phyloP scores from a whole-genome alignment of 2,329 filamentous ascomycete species.

The Leptographium galeiforme region DNA sequence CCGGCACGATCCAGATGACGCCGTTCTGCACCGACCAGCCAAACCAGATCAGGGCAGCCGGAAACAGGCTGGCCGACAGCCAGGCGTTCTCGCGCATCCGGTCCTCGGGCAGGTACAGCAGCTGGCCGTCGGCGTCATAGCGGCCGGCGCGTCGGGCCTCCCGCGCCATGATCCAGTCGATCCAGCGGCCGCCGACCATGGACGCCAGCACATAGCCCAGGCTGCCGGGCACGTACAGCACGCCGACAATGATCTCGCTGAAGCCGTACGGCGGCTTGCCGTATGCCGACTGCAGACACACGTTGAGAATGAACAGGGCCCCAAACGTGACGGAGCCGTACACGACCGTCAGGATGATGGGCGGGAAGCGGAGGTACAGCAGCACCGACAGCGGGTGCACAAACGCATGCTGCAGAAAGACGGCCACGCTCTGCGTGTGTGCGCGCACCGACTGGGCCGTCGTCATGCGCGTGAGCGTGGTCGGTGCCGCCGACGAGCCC shows the following conservation, averaged over 20 bases:
- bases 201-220: slow-evolving; percentile 60
- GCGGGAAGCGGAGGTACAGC: slow-evolving; percentile 57
- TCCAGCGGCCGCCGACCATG: slow-evolving; percentile 61
- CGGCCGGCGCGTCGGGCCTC: slow-evolving; percentile 58
- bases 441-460: slow-evolving; percentile 42
- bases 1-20: slow-evolving; percentile 48
- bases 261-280: slow-evolving; percentile 54
- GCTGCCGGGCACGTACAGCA: slow-evolving; percentile 65
- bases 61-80: slow-evolving; percentile 59
- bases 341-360: slow-evolving; percentile 60
- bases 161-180: slow-evolving; percentile 67
- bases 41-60: slow-evolving; percentile 57
- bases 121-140: slow-evolving; percentile 51
- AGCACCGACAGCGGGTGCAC: slow-evolving; percentile 62
- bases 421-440: slow-evolving; percentile 39
- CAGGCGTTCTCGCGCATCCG: slow-evolving; percentile 73
- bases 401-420: slow-evolving; percentile 44
- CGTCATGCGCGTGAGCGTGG: slow-evolving; percentile 37
- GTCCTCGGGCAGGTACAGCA: slow-evolving; percentile 64
- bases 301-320: slow-evolving; percentile 63
- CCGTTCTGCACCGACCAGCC: slow-evolving; percentile 61
- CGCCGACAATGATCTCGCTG: slow-evolving; percentile 52
- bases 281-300: slow-evolving; percentile 62
- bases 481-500: not conserved
- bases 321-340: slow-evolving; percentile 66